Base-by-base conservation (phyloP, 139 green algal genomes). In the Volvox africanus region DNA sequence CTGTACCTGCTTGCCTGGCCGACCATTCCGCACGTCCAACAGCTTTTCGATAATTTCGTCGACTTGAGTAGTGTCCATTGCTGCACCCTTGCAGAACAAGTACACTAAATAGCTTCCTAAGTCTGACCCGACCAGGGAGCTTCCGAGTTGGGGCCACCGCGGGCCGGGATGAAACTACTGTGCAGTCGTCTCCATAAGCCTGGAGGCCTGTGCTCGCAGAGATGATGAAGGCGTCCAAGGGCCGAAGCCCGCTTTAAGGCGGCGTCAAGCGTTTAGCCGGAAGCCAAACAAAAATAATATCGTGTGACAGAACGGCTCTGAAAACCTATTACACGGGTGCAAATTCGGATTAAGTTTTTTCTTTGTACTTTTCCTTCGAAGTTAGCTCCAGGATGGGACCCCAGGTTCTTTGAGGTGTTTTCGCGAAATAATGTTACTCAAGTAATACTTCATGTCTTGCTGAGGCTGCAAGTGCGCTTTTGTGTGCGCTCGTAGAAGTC, bases 31-130 rank as follows among this genome's bases (percentile, higher is more conserved):
- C 22, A 97, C 97, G n/a, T 99, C 97, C 36, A 99, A 92, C 61
- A 99, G 95, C 67, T 98, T 90, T 78, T 98, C 96, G 32, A 99
- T 99, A 82, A 99, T 98, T 62, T 99, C 97, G 78, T 99, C 98
- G 18, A 99, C 90, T 78, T 97, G 91, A 11, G 92, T 37, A 55
- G 92, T 92, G 69, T 95, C 93, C 93, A 92, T 92, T 18, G 65
- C 61, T 88, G 71, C 80, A 65, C 22, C 12, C 37, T 50, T 11
- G 80, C n/a, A 33, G 55, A 28, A 28, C 28, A 55, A 44, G 26
- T 77, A 30, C 61, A 19, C 55, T 76, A 19, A 55, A 36, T 32
- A 33, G 32, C 32, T 24, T 30, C 32, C 20, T 50, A 61, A 14
- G 30, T 26, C 67, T 76, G 61, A 77, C 61, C 22, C 61, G 81